phyloP scores from a whole-genome alignment of 129 eudicot genomes.

The Flaveria bidentis region DNA sequence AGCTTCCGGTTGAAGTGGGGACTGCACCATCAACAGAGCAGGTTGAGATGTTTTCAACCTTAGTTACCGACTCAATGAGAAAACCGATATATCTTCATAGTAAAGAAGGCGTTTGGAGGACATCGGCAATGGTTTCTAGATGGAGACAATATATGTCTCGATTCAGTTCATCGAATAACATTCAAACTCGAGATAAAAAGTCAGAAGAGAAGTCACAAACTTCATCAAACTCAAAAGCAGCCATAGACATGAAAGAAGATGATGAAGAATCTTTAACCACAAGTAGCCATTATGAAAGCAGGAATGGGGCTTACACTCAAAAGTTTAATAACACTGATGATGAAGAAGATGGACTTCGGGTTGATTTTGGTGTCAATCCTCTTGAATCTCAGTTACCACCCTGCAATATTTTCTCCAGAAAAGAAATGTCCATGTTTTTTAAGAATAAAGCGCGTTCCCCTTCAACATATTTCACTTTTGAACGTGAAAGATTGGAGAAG shows the following conservation, averaged over 20 bases:
- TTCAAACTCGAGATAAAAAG: constrained; percentile 2
- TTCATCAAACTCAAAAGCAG: not conserved
- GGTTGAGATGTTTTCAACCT: constrained; percentile 71
- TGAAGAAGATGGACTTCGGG: constrained; percentile 16
- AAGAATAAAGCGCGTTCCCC: constrained; percentile 61
- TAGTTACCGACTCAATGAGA: constrained; percentile 58
- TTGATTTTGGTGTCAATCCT: constrained; percentile 50
- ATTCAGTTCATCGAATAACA: constrained; percentile 21
- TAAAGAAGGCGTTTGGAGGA: constrained; percentile 90
- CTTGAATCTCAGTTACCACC: constrained; percentile 82
- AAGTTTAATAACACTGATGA: not conserved
- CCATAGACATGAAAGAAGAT: constrained; percentile 19
- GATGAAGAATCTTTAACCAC: constrained; percentile 29
- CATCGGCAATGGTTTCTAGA: constrained; percentile 86
- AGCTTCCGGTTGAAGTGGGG: constrained; percentile 82
- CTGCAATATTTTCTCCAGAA: constrained; percentile 69
- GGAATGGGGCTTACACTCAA: constrained; percentile 33
- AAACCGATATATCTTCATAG: constrained; percentile 82
- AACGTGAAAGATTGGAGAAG: constrained; percentile 52
- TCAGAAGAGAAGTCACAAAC: not conserved
- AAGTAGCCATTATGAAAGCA: constrained; percentile 17
- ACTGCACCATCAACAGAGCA: constrained; percentile 79
- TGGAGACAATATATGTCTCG: constrained; percentile 78
- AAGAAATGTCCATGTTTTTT: constrained; percentile 69
- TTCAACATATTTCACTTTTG: constrained; percentile 50